These are phyloP conservation scores for Auriscalpium microsporum DNA, from an alignment of 768 basidiomycete genomes.

Conservation along the genomic window DNA sequence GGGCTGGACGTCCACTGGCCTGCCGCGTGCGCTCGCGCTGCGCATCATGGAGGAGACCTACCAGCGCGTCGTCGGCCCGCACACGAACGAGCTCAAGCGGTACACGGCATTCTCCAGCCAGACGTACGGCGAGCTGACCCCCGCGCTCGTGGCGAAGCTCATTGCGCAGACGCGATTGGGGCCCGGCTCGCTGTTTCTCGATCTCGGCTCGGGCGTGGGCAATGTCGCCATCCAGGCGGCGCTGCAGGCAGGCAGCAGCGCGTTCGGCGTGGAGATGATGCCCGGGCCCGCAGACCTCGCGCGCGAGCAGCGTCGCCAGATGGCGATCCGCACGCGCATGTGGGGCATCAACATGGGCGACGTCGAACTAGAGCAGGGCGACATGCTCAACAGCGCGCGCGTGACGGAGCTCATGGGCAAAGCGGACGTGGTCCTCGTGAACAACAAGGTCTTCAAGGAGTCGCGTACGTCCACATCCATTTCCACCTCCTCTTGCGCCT, in stretches of 20 bases:
- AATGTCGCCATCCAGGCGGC: constrained; percentile 50
- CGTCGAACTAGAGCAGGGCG: constrained; percentile 74
- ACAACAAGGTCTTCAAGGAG: constrained; percentile 79
- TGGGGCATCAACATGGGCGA: constrained; percentile 80
- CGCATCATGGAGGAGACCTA: constrained; percentile 87
- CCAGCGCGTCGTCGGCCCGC: constrained; percentile 87
- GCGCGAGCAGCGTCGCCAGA: constrained; percentile 62
- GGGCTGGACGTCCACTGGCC: constrained; percentile 41
- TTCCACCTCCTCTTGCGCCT: not conserved
- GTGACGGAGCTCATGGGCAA: constrained; percentile 62
- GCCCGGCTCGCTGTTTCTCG: constrained; percentile 41
- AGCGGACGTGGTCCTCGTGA: constrained; percentile 89
- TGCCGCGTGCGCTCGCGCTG: constrained; percentile 61
- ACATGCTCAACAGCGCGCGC: constrained; percentile 67
- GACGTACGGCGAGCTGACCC: constrained; percentile 88
- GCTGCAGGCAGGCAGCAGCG: constrained; percentile 41
- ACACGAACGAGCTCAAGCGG: constrained; percentile 68
- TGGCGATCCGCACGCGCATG: constrained; percentile 72
- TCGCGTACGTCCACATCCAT: constrained; percentile 44
- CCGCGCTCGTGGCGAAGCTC: constrained; percentile 53
- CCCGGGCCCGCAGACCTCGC: constrained; percentile 77
- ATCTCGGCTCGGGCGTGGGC: constrained; percentile 55
- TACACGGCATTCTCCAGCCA: constrained; percentile 81
- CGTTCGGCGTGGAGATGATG: constrained; percentile 66
- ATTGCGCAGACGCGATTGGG: constrained; percentile 41